A percentile compares a stretch with the other conserved stretches of the same genome.
phyloP scores from a whole-genome alignment of 73 alveolate species.

The Effrenium voratum region DNA sequence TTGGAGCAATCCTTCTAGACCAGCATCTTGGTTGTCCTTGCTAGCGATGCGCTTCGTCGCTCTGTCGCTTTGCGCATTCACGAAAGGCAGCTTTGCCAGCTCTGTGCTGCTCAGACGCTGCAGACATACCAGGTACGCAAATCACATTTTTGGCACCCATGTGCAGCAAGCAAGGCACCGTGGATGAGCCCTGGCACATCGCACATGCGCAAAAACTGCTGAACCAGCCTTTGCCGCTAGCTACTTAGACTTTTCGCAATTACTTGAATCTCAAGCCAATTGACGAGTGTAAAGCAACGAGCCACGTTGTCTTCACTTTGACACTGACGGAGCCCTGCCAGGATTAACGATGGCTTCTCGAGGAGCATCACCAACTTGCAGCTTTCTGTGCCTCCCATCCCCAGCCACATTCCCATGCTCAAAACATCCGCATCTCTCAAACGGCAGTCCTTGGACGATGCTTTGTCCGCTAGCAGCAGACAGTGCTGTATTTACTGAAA shows the following conservation, averaged over 20 bases:
- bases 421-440: background rate
- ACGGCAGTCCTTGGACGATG: background rate
- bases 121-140: slow-evolving; percentile 61
- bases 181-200: background rate
- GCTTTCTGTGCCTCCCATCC: too few species aligned
- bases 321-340: background rate
- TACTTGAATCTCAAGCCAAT: too few species aligned
- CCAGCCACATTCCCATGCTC: background rate
- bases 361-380: slow-evolving; percentile 1
- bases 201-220: background rate
- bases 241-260: background rate
- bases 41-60: too few species aligned
- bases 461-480: slow-evolving; percentile 44
- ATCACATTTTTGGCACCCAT: background rate
- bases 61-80: too few species aligned
- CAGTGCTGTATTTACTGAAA: slow-evolving; percentile 16
- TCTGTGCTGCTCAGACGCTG: background rate
- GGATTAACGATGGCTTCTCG: slow-evolving; percentile 34
- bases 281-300: too few species aligned
- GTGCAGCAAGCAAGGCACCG: slow-evolving; percentile 19
- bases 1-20: too few species aligned
- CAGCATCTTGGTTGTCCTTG: too few species aligned
- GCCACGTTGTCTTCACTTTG: too few species aligned
- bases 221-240: background rate
- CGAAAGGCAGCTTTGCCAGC: too few species aligned